phyloP scores from a whole-genome alignment of 371 early-diverging fungal species.

The Rhizopus arrhizus region DNA sequence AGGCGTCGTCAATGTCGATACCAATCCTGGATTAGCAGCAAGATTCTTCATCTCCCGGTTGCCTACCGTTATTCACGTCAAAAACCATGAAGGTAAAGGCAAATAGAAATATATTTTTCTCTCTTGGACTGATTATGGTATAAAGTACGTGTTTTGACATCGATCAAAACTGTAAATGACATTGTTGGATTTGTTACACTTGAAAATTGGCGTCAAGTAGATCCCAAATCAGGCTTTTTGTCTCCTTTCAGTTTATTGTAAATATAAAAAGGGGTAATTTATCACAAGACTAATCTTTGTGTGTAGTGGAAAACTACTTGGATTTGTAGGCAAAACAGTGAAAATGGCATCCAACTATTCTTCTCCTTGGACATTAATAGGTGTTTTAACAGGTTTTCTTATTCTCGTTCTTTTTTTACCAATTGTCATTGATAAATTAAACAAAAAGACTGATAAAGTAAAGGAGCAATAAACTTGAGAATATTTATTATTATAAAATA shows the following conservation, averaged over 20 bases:
- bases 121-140: too few relatives aligned
- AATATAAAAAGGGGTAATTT: slow-evolving; percentile 12
- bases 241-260: slow-evolving; percentile 51
- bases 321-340: slow-evolving; percentile 33
- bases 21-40: slow-evolving; percentile 45
- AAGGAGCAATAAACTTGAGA: slow-evolving; percentile 6
- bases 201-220: slow-evolving; percentile 39
- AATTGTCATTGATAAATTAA: slow-evolving; percentile 9
- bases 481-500: not conserved
- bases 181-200: slow-evolving; percentile 30
- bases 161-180: slow-evolving; percentile 20
- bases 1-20: slow-evolving; percentile 44
- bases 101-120: too few relatives aligned
- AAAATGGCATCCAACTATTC: slow-evolving; percentile 38
- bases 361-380: slow-evolving; percentile 32
- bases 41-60: slow-evolving; percentile 52
- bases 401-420: slow-evolving; percentile 26
- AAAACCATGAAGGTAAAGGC: slow-evolving; percentile 39
- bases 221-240: slow-evolving; percentile 32
- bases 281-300: not conserved
- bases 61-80: slow-evolving; percentile 48
- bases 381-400: slow-evolving; percentile 27
- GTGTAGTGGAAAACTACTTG: slow-evolving; percentile 35
- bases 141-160: slow-evolving; percentile 19
- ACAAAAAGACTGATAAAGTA: not conserved